Evolutionary conservation across 2,329 filamentous ascomycete genomes (phyloP).

Genomic region (Aspergillus pseudoglaucus): DNA sequence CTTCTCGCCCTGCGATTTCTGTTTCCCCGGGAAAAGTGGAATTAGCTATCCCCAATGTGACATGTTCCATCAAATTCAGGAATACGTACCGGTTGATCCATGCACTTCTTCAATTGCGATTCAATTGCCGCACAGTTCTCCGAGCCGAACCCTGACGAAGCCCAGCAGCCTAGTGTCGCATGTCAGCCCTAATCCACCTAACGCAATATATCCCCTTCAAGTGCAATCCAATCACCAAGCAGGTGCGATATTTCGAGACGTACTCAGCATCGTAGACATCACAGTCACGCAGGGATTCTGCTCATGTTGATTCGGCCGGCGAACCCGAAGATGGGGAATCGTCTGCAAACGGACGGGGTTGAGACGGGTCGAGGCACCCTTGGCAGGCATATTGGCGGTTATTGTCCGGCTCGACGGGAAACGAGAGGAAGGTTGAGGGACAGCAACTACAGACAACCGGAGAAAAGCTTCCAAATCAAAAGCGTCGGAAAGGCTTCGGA

Average conservation of each 20-base stretch:
- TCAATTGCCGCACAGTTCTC: slow-evolving; percentile 56
- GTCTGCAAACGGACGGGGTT: slow-evolving; percentile 43
- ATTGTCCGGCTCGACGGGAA: background rate
- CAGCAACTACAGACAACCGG: slow-evolving; percentile 6
- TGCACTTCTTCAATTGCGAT: slow-evolving; percentile 58
- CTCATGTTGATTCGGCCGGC: slow-evolving; percentile 56
- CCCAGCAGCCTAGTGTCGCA: slow-evolving; percentile 38
- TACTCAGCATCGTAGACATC: slow-evolving; percentile 64
- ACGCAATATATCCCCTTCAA: background rate
- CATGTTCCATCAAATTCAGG: background rate
- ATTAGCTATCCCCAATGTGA: background rate
- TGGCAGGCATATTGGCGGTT: slow-evolving; percentile 34
- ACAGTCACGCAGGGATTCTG: slow-evolving; percentile 59
- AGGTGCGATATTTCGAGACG: slow-evolving; percentile 13
- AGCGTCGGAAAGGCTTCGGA: slow-evolving; percentile 12
- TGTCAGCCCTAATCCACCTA: slow-evolving; percentile 6
- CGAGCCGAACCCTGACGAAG: slow-evolving; percentile 41
- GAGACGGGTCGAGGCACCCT: slow-evolving; percentile 38
- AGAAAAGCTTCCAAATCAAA: slow-evolving; percentile 10
- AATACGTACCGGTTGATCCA: slow-evolving; percentile 68
- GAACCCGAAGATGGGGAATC: slow-evolving; percentile 53
- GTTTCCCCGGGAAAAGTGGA: slow-evolving; percentile 8
- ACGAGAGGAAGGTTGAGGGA: background rate
- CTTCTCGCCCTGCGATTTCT: slow-evolving; percentile 52
- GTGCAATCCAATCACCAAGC: background rate